Base-by-base conservation (phyloP, 208 protist species). In the Porcisia deanei region DNA sequence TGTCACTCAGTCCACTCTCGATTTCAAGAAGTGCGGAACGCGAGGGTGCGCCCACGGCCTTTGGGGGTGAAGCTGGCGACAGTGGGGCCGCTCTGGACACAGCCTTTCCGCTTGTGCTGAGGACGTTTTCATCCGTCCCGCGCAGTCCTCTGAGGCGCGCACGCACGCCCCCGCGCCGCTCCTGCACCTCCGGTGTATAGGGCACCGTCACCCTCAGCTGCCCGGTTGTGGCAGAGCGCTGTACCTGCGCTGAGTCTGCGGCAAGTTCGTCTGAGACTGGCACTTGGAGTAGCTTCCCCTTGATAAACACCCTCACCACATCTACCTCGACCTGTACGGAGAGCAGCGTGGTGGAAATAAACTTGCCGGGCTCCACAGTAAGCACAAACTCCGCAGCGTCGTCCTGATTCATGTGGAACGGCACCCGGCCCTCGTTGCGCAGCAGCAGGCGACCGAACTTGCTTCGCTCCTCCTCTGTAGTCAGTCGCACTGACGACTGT, bases 261-360 rank as follows among this genome's bases (percentile, higher is more conserved):
- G 86, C 54, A 47, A 99, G 82, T 72, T 99, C 96, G 20, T 80
- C 83, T 41, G 91, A 88, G 55, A 98, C 71, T 37, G 94, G 87
- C n/a, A 99, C 78, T 69, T 98, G 96, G 34, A 99, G 79, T 60
- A 98, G 79, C 73, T 99, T 99, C 7, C 90, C 97, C 83, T 99
- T 99, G 68, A 98, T 85, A 63, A 84, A 85, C 41, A 98, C 88
- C 0, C 94, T 85, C 14, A 99, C 83, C 70, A 89, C 97, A n/a
- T 93, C 86, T 64, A 98, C 94, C 65, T 99, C 94, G 12, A 98
- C 89, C 76, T 99, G 88, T 18, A 98, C 83, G 54, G 96, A 76
- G 75, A 99, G 93, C 58, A 98, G 81, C 25, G 96, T 97, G 3
- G 96, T 99, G 25, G 96, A 96, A 52, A 99, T 92, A 73, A 98